A percentile compares a stretch with the other conserved stretches of the same genome.
Conservation (phyloP, 106 monocot species). For the Alisma plantagoaquatica region DNA sequence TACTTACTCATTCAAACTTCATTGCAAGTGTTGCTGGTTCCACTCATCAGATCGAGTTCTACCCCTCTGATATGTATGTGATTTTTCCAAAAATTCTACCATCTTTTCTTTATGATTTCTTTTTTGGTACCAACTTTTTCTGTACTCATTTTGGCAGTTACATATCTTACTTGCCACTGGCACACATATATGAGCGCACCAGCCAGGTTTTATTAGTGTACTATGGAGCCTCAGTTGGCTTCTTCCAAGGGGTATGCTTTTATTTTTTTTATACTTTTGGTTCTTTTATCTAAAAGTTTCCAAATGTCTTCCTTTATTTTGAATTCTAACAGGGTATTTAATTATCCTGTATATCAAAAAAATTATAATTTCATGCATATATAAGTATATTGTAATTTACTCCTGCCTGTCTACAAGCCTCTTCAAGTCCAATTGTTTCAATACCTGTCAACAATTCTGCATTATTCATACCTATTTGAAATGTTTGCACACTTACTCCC, state of each 20-base stretch:
- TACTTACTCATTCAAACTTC: slow-evolving; percentile 76
- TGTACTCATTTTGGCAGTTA: slow-evolving; percentile 39
- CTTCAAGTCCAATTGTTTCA: too few relatives aligned
- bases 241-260: slow-evolving; percentile 86
- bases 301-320: too few relatives aligned
- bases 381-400: too few relatives aligned
- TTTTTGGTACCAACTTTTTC: neutral
- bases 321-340: too few relatives aligned
- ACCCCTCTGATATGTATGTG: slow-evolving; percentile 74
- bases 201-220: slow-evolving; percentile 63
- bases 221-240: slow-evolving; percentile 75
- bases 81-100: too few relatives aligned
- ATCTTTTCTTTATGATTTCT: neutral
- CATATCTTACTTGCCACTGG: slow-evolving; percentile 93
- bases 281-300: neutral
- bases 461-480: too few relatives aligned
- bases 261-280: neutral
- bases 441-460: too few relatives aligned
- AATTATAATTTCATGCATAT: too few relatives aligned
- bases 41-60: slow-evolving; percentile 28
- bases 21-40: slow-evolving; percentile 82
- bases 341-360: too few relatives aligned
- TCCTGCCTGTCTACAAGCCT: too few relatives aligned
- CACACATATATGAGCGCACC: slow-evolving; percentile 89
- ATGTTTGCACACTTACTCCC: too few relatives aligned